Evolutionary conservation across 2,329 filamentous ascomycete species (phyloP), one percentile per base, ranked within the genome.

Genomic region (Talaromyces piceae): DNA sequence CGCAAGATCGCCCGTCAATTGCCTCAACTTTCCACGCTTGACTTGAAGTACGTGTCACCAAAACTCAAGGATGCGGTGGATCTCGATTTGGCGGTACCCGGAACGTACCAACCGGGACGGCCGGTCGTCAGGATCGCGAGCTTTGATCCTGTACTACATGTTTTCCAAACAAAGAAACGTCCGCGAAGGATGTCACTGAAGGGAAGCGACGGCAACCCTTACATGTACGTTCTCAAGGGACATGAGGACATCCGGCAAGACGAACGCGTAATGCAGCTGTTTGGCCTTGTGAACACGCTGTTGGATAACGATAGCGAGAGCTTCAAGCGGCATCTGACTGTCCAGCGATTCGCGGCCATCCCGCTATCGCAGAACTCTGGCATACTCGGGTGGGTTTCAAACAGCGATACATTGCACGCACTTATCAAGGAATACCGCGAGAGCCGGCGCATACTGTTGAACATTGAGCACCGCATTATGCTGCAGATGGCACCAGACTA

Each of bases 391-490:
- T 99, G 91, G 88, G 91, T 98, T 20, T 91, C 88, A 9, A 96
- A 98, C 73, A 96, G 89, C 63, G 93, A 99, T 67, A 98, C 94
- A 0, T 76, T 99, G 13, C 94, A 99, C 66, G 88, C 95, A 16
- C 80, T 99, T 44, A 98, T 99, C 63, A 83, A 93, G 57, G 93
- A 98, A 67, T 99, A 99, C 66, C 87, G 93, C 56, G 94, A 98
- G 69, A 95, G 87, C 59, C 84, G 93, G 50, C 95, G 96, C 74
- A 99, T 99, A 58, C 75, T 99, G 33, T 84, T 98, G 59, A 99
- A 98, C 65, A 99, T 99, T 57, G 93, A 99, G 73, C 93, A 99
- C 67, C 87, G 94, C 41, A 98, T 98, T 67, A 99, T 99, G 93
- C 77, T 99, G 51, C 94, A 99, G 69, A 98, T 98, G 93, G 93